These are phyloP conservation scores for Tieghemostelium lacteum DNA, from an alignment of 78 protist genomes.

Conservation along the genomic window DNA sequence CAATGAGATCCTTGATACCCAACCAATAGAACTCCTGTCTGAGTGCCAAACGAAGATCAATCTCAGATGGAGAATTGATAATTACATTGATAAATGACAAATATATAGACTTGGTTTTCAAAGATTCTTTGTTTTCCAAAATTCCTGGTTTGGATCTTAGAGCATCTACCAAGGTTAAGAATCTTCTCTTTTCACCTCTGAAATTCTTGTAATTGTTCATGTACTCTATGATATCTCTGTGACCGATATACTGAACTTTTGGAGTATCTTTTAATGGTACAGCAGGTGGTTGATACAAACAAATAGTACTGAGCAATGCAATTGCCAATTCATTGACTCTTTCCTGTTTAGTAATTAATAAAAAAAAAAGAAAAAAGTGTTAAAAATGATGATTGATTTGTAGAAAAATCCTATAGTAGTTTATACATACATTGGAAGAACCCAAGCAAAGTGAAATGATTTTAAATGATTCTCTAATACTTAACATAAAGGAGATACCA, in stretches of 20 bases:
- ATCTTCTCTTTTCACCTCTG: conserved; percentile 45
- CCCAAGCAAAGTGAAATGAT: conserved; percentile 49
- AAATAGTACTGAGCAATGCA: conserved; percentile 49
- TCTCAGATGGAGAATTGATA: conserved; percentile 65
- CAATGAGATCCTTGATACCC: conserved; percentile 72
- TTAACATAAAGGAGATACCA: conserved; percentile 42
- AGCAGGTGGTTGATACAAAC: conserved; percentile 10
- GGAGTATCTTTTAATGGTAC: neutral
- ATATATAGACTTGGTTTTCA: conserved; percentile 63
- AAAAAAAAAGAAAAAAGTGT: neutral
- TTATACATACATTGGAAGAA: conserved; percentile 39
- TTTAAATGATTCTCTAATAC: conserved; percentile 53
- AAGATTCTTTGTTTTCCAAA: conserved; percentile 36
- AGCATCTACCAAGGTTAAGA: conserved; percentile 51
- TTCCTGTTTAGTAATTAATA: conserved; percentile 21
- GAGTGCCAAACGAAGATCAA: conserved; percentile 55
- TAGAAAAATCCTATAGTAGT: neutral
- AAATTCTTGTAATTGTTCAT: conserved; percentile 37
- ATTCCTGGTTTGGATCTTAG: conserved; percentile 28
- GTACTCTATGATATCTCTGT: conserved; percentile 29
- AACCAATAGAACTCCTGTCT: conserved; percentile 76
- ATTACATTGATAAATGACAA: conserved; percentile 64
- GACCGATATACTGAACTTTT: neutral
- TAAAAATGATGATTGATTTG: neutral
- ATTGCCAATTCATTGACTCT: conserved; percentile 69